Conservation (phyloP, 2,329 filamentous ascomycete genomes). For the Lachnellula willkommii region DNA sequence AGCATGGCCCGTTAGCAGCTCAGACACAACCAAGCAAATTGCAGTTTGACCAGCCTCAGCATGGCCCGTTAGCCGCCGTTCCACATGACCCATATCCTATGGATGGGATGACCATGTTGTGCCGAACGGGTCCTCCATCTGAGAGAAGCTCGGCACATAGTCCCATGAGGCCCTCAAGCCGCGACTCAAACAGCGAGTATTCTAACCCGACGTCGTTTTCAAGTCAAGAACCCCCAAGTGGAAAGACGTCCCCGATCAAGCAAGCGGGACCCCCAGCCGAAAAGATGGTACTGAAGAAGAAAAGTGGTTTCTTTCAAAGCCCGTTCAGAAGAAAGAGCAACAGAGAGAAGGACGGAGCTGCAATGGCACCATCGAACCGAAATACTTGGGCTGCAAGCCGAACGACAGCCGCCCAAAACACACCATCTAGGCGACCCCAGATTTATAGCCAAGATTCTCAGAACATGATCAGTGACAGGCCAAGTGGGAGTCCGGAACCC, state of each 20-base stretch:
- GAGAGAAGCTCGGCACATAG: slow-evolving; percentile 62
- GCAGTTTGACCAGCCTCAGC: slow-evolving; percentile 40
- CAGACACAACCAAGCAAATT: slow-evolving; percentile 17
- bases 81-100: slow-evolving; percentile 91
- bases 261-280: slow-evolving; percentile 47
- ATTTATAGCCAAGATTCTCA: slow-evolving; percentile 35
- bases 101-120: slow-evolving; percentile 97
- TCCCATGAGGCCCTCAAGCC: slow-evolving; percentile 70
- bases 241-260: slow-evolving; percentile 70
- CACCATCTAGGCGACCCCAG: slow-evolving; percentile 36
- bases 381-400: slow-evolving; percentile 52
- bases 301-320: slow-evolving; percentile 85
- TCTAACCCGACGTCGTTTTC: slow-evolving; percentile 86
- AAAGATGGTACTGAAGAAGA: slow-evolving; percentile 63
- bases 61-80: slow-evolving; percentile 59
- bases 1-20: slow-evolving; percentile 56
- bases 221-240: slow-evolving; percentile 73
- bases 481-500: slow-evolving; percentile 69
- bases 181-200: slow-evolving; percentile 85
- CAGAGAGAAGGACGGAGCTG: slow-evolving; percentile 57
- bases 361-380: slow-evolving; percentile 38
- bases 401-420: slow-evolving; percentile 20
- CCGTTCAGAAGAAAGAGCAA: slow-evolving; percentile 92
- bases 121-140: slow-evolving; percentile 68
- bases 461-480: slow-evolving; percentile 33